Conservation (phyloP, 2,329 filamentous ascomycete species). For the Hymenoscyphus scutula region DNA sequence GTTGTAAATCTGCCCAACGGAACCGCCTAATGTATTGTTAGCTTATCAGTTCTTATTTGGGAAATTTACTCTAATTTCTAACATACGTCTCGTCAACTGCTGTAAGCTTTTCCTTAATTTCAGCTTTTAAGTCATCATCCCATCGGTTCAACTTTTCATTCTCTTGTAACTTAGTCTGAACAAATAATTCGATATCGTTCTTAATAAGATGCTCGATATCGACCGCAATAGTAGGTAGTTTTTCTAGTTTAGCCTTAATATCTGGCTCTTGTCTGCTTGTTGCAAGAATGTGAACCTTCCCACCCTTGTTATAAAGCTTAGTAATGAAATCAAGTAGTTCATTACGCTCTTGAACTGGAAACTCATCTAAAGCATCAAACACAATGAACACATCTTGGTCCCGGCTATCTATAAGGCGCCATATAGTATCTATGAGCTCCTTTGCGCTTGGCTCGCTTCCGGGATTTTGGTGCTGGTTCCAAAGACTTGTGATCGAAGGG, state of each 20-base stretch:
- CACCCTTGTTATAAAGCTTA: not conserved
- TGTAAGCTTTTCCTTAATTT: constrained; percentile 22
- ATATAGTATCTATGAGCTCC: constrained; percentile 1
- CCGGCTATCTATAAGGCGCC: not conserved
- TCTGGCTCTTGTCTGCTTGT: constrained; percentile 32
- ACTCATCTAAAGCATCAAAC: constrained; percentile 11
- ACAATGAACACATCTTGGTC: constrained; percentile 6
- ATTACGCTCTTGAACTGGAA: not conserved
- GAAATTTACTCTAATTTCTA: too few species aligned
- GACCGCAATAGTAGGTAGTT: constrained; percentile 17
- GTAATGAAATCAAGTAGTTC: constrained; percentile 2
- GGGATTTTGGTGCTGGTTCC: not conserved
- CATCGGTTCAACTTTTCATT: constrained; percentile 28
- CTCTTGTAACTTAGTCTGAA: not conserved
- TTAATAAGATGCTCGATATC: not conserved
- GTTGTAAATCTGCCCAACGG: constrained; percentile 30
- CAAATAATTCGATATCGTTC: constrained; percentile 6
- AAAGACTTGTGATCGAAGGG: not conserved
- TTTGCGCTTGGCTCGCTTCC: not conserved
- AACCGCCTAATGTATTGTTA: constrained; percentile 21
- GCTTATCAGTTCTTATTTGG: not conserved
- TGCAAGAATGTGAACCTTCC: constrained; percentile 12
- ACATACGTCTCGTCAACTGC: not conserved
- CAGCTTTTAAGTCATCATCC: constrained; percentile 22
- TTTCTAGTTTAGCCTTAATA: constrained; percentile 28